These are phyloP conservation scores for Myotisia sp. DNA, from an alignment of 2,329 filamentous ascomycete species.

Conservation along the genomic window DNA sequence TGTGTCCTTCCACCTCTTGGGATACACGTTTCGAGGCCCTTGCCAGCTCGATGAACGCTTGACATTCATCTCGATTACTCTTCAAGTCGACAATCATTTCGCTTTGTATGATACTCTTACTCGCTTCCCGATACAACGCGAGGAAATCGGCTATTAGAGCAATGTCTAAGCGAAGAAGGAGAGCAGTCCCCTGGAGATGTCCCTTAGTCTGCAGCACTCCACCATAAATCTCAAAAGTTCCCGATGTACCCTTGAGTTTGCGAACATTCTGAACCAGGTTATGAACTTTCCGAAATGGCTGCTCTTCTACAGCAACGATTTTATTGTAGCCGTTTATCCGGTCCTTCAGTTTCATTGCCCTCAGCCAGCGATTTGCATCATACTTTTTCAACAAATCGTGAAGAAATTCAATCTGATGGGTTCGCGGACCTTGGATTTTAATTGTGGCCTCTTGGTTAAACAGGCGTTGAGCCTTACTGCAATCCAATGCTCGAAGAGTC, in stretches of 20 bases:
- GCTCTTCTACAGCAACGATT: slow-evolving; percentile 24
- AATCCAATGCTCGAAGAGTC: neutral
- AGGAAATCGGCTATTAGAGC: slow-evolving; percentile 34
- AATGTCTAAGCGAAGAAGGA: slow-evolving; percentile 39
- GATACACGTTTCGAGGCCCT: slow-evolving; percentile 22
- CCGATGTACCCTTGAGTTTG: slow-evolving; percentile 15
- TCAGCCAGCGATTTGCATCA: slow-evolving; percentile 15
- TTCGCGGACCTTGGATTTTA: slow-evolving; percentile 10
- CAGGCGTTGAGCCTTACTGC: slow-evolving; percentile 19
- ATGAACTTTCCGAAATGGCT: slow-evolving; percentile 26
- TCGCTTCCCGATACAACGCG: no score
- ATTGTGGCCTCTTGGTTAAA: slow-evolving; percentile 3
- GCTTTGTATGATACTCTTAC: neutral
- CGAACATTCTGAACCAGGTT: slow-evolving; percentile 23
- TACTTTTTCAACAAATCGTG: slow-evolving; percentile 12
- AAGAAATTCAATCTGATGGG: slow-evolving; percentile 17
- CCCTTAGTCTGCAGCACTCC: slow-evolving; percentile 25
- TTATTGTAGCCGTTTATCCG: slow-evolving; percentile 20
- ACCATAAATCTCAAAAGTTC: slow-evolving; percentile 16
- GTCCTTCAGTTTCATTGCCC: slow-evolving; percentile 18
- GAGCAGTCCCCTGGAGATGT: slow-evolving; percentile 29
- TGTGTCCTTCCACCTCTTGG: slow-evolving; percentile 37
- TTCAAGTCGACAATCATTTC: slow-evolving; percentile 20
- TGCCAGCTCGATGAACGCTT: slow-evolving; percentile 29
- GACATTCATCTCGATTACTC: slow-evolving; percentile 27